Conservation (phyloP, 2,329 filamentous ascomycete genomes). For the Dryadomyces quercus-mongolicae region DNA sequence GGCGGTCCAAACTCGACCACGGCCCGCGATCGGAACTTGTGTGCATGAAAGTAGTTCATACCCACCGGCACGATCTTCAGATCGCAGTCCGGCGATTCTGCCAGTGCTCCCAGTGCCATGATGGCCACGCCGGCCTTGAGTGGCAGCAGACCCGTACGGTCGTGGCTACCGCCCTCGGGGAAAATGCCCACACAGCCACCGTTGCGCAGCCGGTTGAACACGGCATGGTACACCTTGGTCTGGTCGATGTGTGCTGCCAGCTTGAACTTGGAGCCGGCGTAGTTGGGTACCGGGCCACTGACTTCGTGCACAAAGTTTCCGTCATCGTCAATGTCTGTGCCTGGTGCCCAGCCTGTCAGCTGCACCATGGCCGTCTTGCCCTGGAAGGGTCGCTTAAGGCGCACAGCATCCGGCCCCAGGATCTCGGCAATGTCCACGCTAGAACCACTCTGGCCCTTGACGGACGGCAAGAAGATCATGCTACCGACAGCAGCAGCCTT, state of each 20-base stretch:
- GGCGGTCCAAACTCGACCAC: constrained; percentile 92
- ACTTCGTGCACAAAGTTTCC: constrained; percentile 48
- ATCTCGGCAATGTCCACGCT: constrained; percentile 80
- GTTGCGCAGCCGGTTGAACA: constrained; percentile 69
- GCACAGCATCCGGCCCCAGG: constrained; percentile 64
- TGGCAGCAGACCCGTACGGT: constrained; percentile 80
- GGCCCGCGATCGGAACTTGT: constrained; percentile 93
- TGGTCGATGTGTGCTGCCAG: constrained; percentile 89
- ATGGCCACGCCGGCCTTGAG: constrained; percentile 95
- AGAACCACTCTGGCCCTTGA: constrained; percentile 63
- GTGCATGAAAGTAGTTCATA: constrained; percentile 99
- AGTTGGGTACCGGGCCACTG: constrained; percentile 46
- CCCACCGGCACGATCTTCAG: constrained; percentile 92
- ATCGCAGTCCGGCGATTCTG: constrained; percentile 73
- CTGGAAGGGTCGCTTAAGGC: constrained; percentile 80
- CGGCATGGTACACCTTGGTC: constrained; percentile 83
- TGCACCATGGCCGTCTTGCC: constrained; percentile 63
- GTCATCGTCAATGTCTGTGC: constrained; percentile 51
- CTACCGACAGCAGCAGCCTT: constrained; percentile 65
- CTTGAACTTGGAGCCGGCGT: constrained; percentile 72
- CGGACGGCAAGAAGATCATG: constrained; percentile 73
- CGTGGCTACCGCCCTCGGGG: constrained; percentile 91
- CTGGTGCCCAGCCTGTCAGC: constrained; percentile 54
- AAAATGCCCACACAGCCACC: constrained; percentile 95
- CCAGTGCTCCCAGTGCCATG: constrained; percentile 88